Percentiles rank a stretch among this genome's conserved stretches.
These are phyloP conservation scores for Schizonepeta tenuifolia DNA, from an alignment of 257 asterid genomes.

Conservation along the genomic window DNA sequence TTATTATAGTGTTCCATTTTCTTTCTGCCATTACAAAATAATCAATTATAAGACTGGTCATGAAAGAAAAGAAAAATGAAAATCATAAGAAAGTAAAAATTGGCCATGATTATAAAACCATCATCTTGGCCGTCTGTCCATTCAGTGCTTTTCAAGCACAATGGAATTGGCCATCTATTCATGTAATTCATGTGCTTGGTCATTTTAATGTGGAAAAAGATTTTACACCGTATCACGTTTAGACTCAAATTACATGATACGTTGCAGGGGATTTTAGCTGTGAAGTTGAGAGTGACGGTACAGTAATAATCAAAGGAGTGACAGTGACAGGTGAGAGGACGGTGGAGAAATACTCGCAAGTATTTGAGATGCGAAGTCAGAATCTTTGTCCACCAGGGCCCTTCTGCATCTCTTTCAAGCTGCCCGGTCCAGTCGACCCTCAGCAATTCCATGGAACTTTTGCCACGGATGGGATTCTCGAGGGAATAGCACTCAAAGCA, in stretches of 20 bases:
- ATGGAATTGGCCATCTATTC: too few species aligned
- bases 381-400: constrained; percentile 81
- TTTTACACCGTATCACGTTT: constrained; percentile 2
- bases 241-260: neutral
- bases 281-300: constrained; percentile 76
- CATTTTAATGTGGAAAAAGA: neutral
- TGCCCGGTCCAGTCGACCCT: constrained; percentile 91
- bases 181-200: neutral
- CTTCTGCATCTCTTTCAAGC: constrained; percentile 70
- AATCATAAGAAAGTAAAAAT: too few species aligned
- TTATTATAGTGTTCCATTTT: too few species aligned
- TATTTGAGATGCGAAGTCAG: constrained; percentile 75
- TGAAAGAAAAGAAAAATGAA: too few species aligned
- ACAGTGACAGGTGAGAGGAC: constrained; percentile 63
- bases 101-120: too few species aligned
- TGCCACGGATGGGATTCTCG: constrained; percentile 77
- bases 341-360: constrained; percentile 51
- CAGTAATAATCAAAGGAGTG: constrained; percentile 67
- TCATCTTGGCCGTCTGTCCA: too few species aligned
- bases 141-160: too few species aligned
- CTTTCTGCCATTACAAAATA: too few species aligned
- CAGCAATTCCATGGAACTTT: constrained; percentile 71
- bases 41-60: too few species aligned
- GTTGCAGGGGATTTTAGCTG: constrained; percentile 76
- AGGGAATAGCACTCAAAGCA: constrained; percentile 67